Evolutionary conservation across 805 yeast species (phyloP).

Genomic region (Saturnispora bothae): DNA sequence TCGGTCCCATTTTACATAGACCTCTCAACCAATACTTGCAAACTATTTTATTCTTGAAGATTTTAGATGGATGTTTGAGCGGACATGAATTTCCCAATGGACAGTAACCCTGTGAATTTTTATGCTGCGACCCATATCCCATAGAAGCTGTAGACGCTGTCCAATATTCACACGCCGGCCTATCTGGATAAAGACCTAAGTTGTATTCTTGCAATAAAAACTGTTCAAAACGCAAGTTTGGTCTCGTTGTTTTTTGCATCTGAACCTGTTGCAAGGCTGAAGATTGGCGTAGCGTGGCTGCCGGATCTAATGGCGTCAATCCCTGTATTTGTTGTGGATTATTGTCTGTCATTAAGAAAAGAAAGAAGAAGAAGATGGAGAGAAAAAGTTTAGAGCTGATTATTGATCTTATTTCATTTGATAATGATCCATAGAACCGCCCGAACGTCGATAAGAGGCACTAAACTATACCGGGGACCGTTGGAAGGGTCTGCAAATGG

Average conservation of each 20-base stretch:
- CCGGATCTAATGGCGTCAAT: constrained; percentile 9
- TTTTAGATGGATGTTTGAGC: constrained; percentile 63
- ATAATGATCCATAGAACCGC: too few species aligned
- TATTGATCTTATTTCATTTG: neutral
- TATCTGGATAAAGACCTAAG: constrained; percentile 76
- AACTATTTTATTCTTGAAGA: constrained; percentile 66
- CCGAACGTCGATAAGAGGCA: too few species aligned
- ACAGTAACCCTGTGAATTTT: constrained; percentile 34
- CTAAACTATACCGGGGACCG: too few species aligned
- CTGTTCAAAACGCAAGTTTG: constrained; percentile 58
- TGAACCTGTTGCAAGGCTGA: constrained; percentile 13
- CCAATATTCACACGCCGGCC: constrained; percentile 76
- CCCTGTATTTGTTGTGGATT: too few species aligned
- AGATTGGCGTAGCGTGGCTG: constrained; percentile 12
- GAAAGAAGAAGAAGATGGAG: neutral
- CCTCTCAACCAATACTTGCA: constrained; percentile 99
- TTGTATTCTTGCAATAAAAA: constrained; percentile 71
- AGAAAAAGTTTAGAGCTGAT: neutral
- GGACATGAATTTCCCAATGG: constrained; percentile 83
- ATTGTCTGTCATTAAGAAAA: too few species aligned
- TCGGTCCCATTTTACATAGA: constrained; percentile 89
- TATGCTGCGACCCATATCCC: constrained; percentile 5
- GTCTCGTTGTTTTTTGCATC: constrained; percentile 8
- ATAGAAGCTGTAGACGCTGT: constrained; percentile 38
- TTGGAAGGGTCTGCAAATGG: too few species aligned